These are phyloP conservation scores for Vaccinium macrocarpon DNA, from an alignment of 148 eudicot genomes.

Conservation along the genomic window DNA sequence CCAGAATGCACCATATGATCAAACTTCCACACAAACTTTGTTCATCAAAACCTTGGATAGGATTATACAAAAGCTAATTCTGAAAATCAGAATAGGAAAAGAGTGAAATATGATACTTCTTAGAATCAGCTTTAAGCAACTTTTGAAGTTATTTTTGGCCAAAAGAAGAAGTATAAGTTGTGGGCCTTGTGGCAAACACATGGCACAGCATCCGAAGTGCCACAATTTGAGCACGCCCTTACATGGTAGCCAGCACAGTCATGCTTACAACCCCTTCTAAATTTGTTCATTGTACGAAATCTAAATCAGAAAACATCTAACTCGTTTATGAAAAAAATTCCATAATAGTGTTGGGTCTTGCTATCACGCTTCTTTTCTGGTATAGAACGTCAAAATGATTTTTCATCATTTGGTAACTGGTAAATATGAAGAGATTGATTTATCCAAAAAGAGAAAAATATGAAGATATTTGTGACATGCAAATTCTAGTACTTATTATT, in stretches of 20 bases:
- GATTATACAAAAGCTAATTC: neutral
- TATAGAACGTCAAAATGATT: neutral
- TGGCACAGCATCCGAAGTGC: neutral
- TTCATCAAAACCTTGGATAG: neutral
- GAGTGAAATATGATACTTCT: neutral
- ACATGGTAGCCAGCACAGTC: neutral
- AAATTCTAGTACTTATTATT: neutral
- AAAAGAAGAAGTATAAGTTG: neutral
- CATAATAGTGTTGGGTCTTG: neutral
- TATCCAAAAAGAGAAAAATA: too few relatives aligned
- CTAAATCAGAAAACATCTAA: neutral
- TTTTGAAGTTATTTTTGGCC: neutral
- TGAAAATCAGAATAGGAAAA: neutral
- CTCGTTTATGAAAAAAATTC: neutral
- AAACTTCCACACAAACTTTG: neutral
- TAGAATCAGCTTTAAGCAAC: neutral
- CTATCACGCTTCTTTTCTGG: neutral
- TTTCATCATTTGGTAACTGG: neutral
- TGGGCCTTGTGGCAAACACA: neutral
- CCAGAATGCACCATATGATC: neutral
- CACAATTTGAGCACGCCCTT: neutral
- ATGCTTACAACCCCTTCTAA: neutral
- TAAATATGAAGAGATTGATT: neutral
- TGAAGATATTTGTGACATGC: neutral
- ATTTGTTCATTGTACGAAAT: neutral